Conservation (phyloP, 176 grass and related monocot genomes). For the Chloris gayana region DNA sequence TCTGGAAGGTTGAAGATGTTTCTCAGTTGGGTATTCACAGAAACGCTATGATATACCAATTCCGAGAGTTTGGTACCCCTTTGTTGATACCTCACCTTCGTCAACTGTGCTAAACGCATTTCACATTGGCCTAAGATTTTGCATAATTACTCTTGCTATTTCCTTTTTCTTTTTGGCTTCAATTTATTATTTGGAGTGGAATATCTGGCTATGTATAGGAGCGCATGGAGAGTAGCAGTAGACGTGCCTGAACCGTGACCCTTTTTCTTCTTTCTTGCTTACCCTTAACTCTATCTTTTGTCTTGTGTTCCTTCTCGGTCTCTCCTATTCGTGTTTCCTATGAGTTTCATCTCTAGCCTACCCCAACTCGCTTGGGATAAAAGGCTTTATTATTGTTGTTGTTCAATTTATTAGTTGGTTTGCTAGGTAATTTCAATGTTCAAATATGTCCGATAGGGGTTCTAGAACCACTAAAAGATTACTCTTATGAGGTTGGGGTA, state of each 20-base stretch:
- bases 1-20: not conserved
- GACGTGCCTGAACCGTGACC: too few species aligned
- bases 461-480: not conserved
- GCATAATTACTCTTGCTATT: not conserved
- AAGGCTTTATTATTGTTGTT: too few species aligned
- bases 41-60: not conserved
- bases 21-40: conserved; percentile 6
- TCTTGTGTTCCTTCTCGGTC: too few species aligned
- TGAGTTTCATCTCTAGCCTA: too few species aligned
- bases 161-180: not conserved
- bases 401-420: conserved; percentile 10
- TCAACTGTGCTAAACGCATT: conserved; percentile 2
- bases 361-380: too few species aligned
- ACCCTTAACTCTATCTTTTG: too few species aligned
- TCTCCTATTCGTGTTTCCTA: too few species aligned
- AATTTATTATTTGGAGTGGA: conserved; percentile 11
- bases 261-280: too few species aligned
- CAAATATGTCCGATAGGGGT: not conserved
- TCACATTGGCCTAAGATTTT: conserved; percentile 9
- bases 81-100: not conserved
- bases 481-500: not conserved
- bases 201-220: too few species aligned
- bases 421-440: not conserved
- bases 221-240: too few species aligned
- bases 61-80: too few species aligned